Percentiles rank a stretch among this genome's conserved stretches.
These are phyloP conservation scores for Conticribra guillardii DNA, from an alignment of 108 stramenopile species.

Conservation along the genomic window DNA sequence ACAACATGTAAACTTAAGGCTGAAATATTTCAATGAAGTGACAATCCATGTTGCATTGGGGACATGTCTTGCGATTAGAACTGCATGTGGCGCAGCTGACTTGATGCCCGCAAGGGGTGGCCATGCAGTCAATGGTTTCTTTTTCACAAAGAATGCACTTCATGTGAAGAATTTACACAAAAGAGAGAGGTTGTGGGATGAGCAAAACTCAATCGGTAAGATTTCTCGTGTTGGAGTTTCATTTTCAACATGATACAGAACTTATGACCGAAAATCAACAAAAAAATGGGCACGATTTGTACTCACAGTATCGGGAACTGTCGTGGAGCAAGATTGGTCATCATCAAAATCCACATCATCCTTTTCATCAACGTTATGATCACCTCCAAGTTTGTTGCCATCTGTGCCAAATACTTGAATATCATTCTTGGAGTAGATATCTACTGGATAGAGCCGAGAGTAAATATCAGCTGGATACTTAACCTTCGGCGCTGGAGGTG, in stretches of 20 bases:
- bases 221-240: background rate
- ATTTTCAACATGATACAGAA: constrained; percentile 16
- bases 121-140: constrained; percentile 69
- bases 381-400: background rate
- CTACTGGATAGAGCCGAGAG: background rate
- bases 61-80: constrained; percentile 56
- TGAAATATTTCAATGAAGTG: constrained; percentile 75
- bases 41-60: constrained; percentile 63
- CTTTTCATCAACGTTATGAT: background rate
- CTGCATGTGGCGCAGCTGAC: constrained; percentile 71
- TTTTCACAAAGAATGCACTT: constrained; percentile 76
- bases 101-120: constrained; percentile 86
- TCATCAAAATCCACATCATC: constrained; percentile 12
- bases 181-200: background rate
- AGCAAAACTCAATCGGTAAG: background rate
- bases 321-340: constrained; percentile 34
- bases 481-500: constrained; percentile 2
- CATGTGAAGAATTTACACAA: background rate
- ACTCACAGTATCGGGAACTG: constrained; percentile 31
- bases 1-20: constrained; percentile 30
- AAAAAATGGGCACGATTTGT: background rate
- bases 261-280: constrained; percentile 17
- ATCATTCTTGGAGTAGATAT: background rate
- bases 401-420: too few species aligned
- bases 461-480: background rate